Conservation (phyloP, 805 yeast species). For the Spathaspora hagerdaliae region DNA sequence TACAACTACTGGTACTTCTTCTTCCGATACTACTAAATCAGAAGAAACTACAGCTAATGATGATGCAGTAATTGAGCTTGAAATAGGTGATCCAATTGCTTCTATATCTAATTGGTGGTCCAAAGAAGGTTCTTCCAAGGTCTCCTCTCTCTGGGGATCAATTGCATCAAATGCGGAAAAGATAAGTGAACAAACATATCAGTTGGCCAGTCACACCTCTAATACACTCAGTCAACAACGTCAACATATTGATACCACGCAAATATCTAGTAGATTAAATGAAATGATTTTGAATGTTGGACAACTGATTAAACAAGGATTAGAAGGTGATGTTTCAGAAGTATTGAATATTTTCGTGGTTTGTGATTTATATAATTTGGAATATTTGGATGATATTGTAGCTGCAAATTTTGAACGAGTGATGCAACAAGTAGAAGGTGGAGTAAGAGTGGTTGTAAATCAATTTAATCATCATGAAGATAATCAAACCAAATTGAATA, state of each 20-base stretch:
- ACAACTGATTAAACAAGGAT: conserved; percentile 46
- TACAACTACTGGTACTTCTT: background rate
- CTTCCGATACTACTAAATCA: background rate
- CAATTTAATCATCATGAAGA: conserved; percentile 39
- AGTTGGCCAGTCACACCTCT: conserved; percentile 43
- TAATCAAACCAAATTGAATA: conserved; percentile 48
- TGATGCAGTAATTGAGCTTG: background rate
- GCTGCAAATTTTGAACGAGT: conserved; percentile 56
- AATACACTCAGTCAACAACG: conserved; percentile 38
- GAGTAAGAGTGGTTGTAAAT: conserved; percentile 56
- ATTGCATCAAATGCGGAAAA: conserved; percentile 51
- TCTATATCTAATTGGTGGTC: conserved; percentile 78
- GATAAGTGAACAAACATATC: conserved; percentile 48
- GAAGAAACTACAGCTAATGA: background rate
- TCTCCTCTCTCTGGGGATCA: conserved; percentile 64
- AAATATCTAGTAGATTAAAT: conserved; percentile 18
- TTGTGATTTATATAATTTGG: conserved; percentile 60
- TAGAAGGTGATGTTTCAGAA: conserved; percentile 54
- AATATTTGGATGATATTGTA: conserved; percentile 44
- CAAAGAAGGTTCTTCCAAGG: conserved; percentile 61
- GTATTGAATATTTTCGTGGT: conserved; percentile 43
- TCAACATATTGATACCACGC: conserved; percentile 25
- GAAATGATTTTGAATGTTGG: conserved; percentile 32
- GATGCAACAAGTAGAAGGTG: conserved; percentile 75
- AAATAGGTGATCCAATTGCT: conserved; percentile 52